These are phyloP conservation scores for Erucastrum elatum DNA, from an alignment of 345 rosid genomes.

Conservation along the genomic window DNA sequence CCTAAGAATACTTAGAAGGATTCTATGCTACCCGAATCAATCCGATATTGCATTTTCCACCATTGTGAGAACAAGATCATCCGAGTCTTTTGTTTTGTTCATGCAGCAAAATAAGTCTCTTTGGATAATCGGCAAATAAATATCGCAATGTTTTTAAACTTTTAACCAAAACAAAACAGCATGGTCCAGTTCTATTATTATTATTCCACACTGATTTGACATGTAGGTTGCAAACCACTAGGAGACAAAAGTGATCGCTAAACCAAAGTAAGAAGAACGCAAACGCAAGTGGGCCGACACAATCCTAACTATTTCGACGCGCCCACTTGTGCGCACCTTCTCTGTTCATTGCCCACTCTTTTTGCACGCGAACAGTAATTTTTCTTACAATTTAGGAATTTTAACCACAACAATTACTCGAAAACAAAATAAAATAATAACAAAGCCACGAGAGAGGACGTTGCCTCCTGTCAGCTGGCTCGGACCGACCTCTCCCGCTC, in stretches of 20 bases:
- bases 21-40: too few relatives aligned
- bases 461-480: conserved; percentile 35
- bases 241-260: background rate
- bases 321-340: conserved; percentile 8
- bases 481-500: conserved; percentile 39
- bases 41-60: too few relatives aligned
- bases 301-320: conserved; percentile 9
- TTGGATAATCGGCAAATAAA: background rate
- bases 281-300: conserved; percentile 26
- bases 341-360: conserved; percentile 2
- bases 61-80: too few relatives aligned
- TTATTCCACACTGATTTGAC: background rate
- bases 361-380: conserved; percentile 3
- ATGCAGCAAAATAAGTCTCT: background rate
- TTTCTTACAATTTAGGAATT: background rate
- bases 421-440: background rate
- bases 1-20: too few relatives aligned
- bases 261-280: background rate
- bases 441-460: conserved; percentile 27
- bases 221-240: conserved; percentile 4
- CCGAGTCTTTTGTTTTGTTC: background rate
- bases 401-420: background rate
- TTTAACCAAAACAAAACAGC: background rate
- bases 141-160: background rate
- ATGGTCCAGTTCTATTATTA: conserved; percentile 13